Percentiles rank a stretch among this genome's conserved stretches.
These are phyloP conservation scores for Metrosideros polymorpha DNA, from an alignment of 441 rosid species.

Conservation along the genomic window DNA sequence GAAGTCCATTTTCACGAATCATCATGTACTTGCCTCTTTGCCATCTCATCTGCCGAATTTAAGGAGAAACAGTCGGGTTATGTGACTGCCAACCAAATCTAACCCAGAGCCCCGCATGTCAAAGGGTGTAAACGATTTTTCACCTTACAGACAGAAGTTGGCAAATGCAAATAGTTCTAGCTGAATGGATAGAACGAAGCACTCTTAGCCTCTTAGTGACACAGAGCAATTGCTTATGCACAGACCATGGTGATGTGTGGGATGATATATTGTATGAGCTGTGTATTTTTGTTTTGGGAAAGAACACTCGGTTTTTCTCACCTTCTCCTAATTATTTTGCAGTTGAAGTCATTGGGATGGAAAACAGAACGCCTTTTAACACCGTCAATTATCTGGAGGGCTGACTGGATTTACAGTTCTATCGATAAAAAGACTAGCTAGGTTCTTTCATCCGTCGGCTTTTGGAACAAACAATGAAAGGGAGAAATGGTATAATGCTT, in stretches of 20 bases:
- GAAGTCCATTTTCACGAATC: not conserved
- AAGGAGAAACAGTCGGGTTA: not conserved
- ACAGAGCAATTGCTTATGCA: not conserved
- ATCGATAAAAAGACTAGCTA: conserved; percentile 48
- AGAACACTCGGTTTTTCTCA: not conserved
- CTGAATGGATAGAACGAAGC: not conserved
- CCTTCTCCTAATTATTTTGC: conserved; percentile 9
- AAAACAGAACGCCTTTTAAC: conserved; percentile 77
- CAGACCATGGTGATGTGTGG: not conserved
- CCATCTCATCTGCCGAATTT: not conserved
- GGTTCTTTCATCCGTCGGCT: conserved; percentile 1
- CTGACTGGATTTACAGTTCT: conserved; percentile 41
- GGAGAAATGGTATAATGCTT: not conserved
- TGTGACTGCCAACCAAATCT: not conserved
- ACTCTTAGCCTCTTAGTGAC: not conserved
- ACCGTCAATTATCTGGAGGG: conserved; percentile 71
- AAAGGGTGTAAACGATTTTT: not conserved
- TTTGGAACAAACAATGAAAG: not conserved
- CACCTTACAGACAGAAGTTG: not conserved
- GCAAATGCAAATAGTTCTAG: not conserved
- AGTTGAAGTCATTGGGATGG: conserved; percentile 78
- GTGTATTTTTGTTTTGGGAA: not conserved
- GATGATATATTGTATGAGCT: not conserved
- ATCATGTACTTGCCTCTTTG: not conserved
- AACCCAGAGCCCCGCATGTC: not conserved